Evolutionary conservation across 202 grass and related monocot genomes (phyloP).

Genomic region (Hordeum pubiflorum): DNA sequence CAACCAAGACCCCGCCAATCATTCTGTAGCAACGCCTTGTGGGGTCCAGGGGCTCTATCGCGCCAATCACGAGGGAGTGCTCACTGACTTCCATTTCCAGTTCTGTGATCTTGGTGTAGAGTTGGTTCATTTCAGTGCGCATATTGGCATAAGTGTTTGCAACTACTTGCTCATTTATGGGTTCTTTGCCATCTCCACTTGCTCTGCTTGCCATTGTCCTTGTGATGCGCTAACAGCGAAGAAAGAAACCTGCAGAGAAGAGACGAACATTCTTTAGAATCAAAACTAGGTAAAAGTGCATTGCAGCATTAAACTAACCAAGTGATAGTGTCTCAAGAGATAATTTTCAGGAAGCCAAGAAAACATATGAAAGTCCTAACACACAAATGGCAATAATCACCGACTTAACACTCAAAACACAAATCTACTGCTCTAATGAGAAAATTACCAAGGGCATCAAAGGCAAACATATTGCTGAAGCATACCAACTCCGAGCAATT

Average conservation of each 20-base stretch:
- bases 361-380: background rate
- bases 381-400: background rate
- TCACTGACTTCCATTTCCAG: conserved; percentile 83
- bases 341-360: background rate
- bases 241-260: background rate
- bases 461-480: background rate
- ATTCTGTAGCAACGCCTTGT: conserved; percentile 78
- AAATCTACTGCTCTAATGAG: background rate
- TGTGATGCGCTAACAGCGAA: background rate
- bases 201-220: conserved; percentile 52
- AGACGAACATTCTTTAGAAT: background rate
- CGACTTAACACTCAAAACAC: background rate
- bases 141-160: conserved; percentile 64
- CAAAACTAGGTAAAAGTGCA: background rate
- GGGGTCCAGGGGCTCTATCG: conserved; percentile 73
- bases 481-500: background rate
- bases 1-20: conserved; percentile 74
- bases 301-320: background rate
- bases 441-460: background rate
- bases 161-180: conserved; percentile 67
- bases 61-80: conserved; percentile 78
- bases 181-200: conserved; percentile 34
- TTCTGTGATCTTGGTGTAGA: conserved; percentile 90
- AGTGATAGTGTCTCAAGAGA: background rate
- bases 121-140: conserved; percentile 80